Evolutionary conservation across 768 basidiomycete genomes (phyloP).

Genomic region (Boletus tomentosulus): DNA sequence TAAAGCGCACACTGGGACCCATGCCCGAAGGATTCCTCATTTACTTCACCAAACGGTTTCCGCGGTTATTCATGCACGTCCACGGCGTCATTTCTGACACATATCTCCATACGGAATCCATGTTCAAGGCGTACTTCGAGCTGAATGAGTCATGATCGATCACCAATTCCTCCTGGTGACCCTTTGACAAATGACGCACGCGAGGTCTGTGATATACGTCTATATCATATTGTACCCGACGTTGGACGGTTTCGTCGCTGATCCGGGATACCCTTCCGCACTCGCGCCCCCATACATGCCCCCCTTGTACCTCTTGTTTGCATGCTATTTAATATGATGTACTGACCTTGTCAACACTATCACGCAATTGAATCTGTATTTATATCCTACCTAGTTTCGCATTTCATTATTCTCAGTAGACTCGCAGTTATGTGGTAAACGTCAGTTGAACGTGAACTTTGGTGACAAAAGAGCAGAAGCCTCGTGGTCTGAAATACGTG

Average conservation of each 20-base stretch:
- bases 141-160: slow-evolving; percentile 43
- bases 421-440: no score
- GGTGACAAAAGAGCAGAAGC: not conserved
- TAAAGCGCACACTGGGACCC: slow-evolving; percentile 81
- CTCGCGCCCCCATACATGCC: no score
- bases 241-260: not conserved
- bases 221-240: slow-evolving; percentile 2
- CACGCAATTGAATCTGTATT: slow-evolving; percentile 18
- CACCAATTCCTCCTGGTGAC: not conserved
- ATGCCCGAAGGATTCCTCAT: slow-evolving; percentile 90
- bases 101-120: slow-evolving; percentile 73
- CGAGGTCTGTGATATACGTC: no score
- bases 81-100: slow-evolving; percentile 75
- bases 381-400: slow-evolving; percentile 4
- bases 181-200: not conserved
- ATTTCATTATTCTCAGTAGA: not conserved
- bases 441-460: not conserved
- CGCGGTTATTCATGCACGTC: slow-evolving; percentile 87
- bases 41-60: slow-evolving; percentile 95
- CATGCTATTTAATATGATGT: slow-evolving; percentile 2
- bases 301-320: no score
- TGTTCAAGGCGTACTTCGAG: slow-evolving; percentile 90
- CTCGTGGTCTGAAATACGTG: not conserved
- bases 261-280: slow-evolving; percentile 1
- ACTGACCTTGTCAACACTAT: not conserved